These are phyloP conservation scores for Schizophyllum commune DNA, from an alignment of 1,284 basidiomycete species.

Conservation along the genomic window DNA sequence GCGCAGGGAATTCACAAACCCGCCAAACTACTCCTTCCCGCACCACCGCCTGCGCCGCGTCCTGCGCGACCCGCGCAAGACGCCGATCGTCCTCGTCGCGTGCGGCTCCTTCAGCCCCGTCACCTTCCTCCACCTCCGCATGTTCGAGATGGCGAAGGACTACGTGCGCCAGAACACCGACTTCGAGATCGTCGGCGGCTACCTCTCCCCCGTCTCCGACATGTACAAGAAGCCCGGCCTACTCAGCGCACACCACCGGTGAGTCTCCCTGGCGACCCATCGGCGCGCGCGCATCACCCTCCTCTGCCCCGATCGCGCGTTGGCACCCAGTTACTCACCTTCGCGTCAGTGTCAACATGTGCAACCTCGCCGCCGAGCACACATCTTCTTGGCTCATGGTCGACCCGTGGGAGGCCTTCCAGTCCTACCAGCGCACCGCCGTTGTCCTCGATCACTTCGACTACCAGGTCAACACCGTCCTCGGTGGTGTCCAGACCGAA, in stretches of 20 bases:
- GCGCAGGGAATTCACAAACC: constrained; percentile 38
- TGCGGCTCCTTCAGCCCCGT: constrained; percentile 80
- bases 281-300: neutral
- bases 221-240: constrained; percentile 89
- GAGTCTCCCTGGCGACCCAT: constrained; percentile 21
- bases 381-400: constrained; percentile 85
- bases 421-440: constrained; percentile 91
- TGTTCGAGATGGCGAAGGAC: constrained; percentile 99
- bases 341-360: constrained; percentile 72
- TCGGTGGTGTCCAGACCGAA: constrained; percentile 62
- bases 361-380: constrained; percentile 77
- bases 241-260: constrained; percentile 75
- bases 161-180: constrained; percentile 89
- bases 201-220: constrained; percentile 91
- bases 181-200: constrained; percentile 90
- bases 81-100: constrained; percentile 70
- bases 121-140: constrained; percentile 80
- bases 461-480: constrained; percentile 80
- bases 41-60: constrained; percentile 50
- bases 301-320: constrained; percentile 3
- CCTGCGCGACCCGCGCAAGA: constrained; percentile 57
- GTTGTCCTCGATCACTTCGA: constrained; percentile 96
- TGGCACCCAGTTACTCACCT: neutral
- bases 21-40: constrained; percentile 60
- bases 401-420: constrained; percentile 94